These are phyloP conservation scores for Alternaria angustiovoidea DNA, from an alignment of 2,329 filamentous ascomycete genomes.

Conservation along the genomic window DNA sequence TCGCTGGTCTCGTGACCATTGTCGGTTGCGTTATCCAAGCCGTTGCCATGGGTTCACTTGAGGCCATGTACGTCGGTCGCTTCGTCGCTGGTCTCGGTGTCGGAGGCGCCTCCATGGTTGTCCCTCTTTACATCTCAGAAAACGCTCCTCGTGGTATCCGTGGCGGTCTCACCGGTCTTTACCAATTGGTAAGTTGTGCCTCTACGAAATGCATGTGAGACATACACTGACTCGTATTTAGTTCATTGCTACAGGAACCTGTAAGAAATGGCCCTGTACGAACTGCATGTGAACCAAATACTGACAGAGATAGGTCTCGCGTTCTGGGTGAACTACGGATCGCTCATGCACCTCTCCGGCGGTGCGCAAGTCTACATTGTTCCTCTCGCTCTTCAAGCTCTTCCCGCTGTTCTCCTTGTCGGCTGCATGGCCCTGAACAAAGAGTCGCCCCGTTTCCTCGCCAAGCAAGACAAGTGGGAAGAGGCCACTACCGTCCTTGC, in stretches of 20 bases:
- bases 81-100: constrained; percentile 64
- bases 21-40: constrained; percentile 72
- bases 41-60: constrained; percentile 66
- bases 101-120: constrained; percentile 64
- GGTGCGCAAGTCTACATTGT: constrained; percentile 65
- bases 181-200: neutral
- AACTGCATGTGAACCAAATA: neutral
- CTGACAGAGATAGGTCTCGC: constrained; percentile 55
- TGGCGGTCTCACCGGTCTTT: constrained; percentile 67
- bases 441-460: constrained; percentile 73
- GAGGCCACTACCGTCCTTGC: constrained; percentile 65
- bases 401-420: constrained; percentile 69
- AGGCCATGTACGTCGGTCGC: constrained; percentile 71
- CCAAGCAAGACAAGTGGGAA: constrained; percentile 73
- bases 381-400: constrained; percentile 69
- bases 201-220: no score
- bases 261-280: neutral
- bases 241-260: neutral
- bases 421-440: constrained; percentile 69
- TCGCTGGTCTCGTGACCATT: constrained; percentile 64
- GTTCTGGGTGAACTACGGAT: constrained; percentile 65
- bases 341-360: constrained; percentile 56
- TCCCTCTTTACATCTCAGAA: constrained; percentile 68
- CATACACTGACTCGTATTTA: no score
- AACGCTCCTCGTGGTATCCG: constrained; percentile 67